Evolutionary conservation across 2,329 filamentous ascomycete species (phyloP).

Genomic region (Fusarium neocosmosporiellum): DNA sequence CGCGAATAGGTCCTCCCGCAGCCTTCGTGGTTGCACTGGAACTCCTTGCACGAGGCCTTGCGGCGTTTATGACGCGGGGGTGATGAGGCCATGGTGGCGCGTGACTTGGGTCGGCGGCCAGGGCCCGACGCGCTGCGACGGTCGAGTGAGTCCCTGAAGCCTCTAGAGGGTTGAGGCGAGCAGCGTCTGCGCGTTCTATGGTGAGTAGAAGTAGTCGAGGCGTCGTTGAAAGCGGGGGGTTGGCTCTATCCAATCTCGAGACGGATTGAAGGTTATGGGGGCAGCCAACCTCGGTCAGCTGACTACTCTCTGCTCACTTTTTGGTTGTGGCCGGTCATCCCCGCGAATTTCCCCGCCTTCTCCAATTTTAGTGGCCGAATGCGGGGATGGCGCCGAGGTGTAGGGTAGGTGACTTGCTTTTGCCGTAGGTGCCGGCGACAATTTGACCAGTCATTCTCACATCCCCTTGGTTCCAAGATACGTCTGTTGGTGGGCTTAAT

Average conservation of each 20-base stretch:
- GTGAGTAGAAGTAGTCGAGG: neutral
- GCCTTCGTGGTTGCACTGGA: conserved; percentile 45
- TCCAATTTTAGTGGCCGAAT: conserved; percentile 22
- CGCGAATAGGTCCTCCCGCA: conserved; percentile 44
- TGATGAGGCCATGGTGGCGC: conserved; percentile 42
- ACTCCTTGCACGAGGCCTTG: conserved; percentile 46
- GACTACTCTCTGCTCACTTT: conserved; percentile 34
- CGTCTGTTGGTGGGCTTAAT: neutral
- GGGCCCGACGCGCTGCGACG: conserved; percentile 13
- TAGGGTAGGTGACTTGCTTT: conserved; percentile 16
- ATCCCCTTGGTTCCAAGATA: neutral
- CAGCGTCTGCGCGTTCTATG: conserved; percentile 3
- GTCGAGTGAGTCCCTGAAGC: neutral
- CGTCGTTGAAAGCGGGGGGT: conserved; percentile 6
- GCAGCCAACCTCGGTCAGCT: conserved; percentile 30
- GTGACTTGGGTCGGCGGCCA: conserved; percentile 15
- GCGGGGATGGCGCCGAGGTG: conserved; percentile 18
- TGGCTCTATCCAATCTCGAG: conserved; percentile 11
- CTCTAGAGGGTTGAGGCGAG: neutral
- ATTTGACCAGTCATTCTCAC: neutral
- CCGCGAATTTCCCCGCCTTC: conserved; percentile 33
- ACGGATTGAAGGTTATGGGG: conserved; percentile 35
- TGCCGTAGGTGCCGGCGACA: neutral
- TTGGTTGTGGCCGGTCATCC: conserved; percentile 15
- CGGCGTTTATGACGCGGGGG: conserved; percentile 46